Percentiles rank a stretch among this genome's conserved stretches.
These are phyloP conservation scores for Ramalina intermedia DNA, from an alignment of 495 filamentous ascomycete genomes.

Conservation along the genomic window DNA sequence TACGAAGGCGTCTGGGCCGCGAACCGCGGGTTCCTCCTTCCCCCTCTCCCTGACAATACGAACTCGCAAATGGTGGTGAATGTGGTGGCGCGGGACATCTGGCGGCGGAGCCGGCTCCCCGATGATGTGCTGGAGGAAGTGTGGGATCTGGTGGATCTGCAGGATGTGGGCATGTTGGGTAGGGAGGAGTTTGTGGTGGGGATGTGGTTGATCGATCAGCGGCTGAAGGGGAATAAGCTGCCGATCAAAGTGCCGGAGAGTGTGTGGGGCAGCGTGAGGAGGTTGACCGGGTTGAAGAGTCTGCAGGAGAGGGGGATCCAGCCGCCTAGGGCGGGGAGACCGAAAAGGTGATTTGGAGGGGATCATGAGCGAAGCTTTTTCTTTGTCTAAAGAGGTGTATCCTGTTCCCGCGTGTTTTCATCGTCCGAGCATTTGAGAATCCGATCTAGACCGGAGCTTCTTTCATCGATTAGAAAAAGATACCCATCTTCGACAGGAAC, in stretches of 20 bases:
- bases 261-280: slow-evolving; percentile 74
- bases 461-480: too few relatives aligned
- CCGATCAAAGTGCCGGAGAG: slow-evolving; percentile 63
- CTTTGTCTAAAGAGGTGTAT: too few relatives aligned
- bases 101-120: slow-evolving; percentile 61
- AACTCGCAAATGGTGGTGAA: slow-evolving; percentile 42
- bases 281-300: slow-evolving; percentile 31
- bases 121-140: slow-evolving; percentile 56
- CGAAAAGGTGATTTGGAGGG: too few relatives aligned
- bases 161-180: slow-evolving; percentile 42
- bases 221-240: slow-evolving; percentile 75
- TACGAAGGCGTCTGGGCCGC: slow-evolving; percentile 97
- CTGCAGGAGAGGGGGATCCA: too few relatives aligned
- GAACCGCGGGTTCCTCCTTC: slow-evolving; percentile 56
- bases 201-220: slow-evolving; percentile 88
- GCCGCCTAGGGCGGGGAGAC: too few relatives aligned
- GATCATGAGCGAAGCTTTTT: too few relatives aligned
- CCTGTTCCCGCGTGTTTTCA: too few relatives aligned
- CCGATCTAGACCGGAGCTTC: too few relatives aligned
- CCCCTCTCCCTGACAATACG: slow-evolving; percentile 24
- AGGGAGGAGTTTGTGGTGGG: slow-evolving; percentile 88
- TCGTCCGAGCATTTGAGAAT: too few relatives aligned
- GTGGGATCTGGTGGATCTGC: slow-evolving; percentile 70
- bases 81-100: slow-evolving; percentile 74
- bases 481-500: too few relatives aligned